Conservation (phyloP, 1,139 yeast species). For the Yamadazyma atmosphaerica region DNA sequence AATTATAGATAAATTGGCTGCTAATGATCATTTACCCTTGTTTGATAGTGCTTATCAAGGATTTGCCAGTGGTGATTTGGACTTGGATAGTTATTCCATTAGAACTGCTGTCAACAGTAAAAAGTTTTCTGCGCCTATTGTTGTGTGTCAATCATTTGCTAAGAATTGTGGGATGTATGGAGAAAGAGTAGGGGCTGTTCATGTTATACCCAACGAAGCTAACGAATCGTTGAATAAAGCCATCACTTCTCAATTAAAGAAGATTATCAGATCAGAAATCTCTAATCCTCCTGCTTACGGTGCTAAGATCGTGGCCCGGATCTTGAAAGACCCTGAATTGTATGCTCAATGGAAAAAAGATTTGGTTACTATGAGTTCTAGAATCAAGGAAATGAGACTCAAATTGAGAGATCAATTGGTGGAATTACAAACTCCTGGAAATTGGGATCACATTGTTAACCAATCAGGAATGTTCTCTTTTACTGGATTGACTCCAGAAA, state of each 20-base stretch:
- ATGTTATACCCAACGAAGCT: slow-evolving; percentile 55
- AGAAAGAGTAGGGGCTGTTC: slow-evolving; percentile 95
- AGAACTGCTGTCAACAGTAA: slow-evolving; percentile 69
- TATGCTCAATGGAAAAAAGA: slow-evolving; percentile 83
- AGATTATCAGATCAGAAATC: slow-evolving; percentile 77
- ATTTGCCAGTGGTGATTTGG: slow-evolving; percentile 67
- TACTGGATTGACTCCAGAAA: slow-evolving; percentile 79
- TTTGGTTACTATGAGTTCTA: slow-evolving; percentile 82
- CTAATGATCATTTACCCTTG: slow-evolving; percentile 39
- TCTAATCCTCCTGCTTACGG: slow-evolving; percentile 98
- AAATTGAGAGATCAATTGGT: slow-evolving; percentile 63
- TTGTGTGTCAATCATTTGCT: slow-evolving; percentile 95
- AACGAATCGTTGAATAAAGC: slow-evolving; percentile 46
- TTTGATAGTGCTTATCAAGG: slow-evolving; percentile 54
- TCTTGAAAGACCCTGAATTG: slow-evolving; percentile 65
- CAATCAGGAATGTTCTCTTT: slow-evolving; percentile 98
- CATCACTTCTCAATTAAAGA: slow-evolving; percentile 72
- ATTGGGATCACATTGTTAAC: slow-evolving; percentile 88
- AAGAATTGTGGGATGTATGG: slow-evolving; percentile 98
- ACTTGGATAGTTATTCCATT: slow-evolving; percentile 83
- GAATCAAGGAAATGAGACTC: slow-evolving; percentile 78
- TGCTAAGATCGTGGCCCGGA: slow-evolving; percentile 83
- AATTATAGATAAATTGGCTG: slow-evolving; percentile 41
- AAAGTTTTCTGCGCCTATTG: slow-evolving; percentile 46
- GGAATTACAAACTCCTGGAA: slow-evolving; percentile 74